A percentile compares a stretch with the other conserved stretches of the same genome.
Evolutionary conservation across 2,329 filamentous ascomycete species (phyloP).

Genomic region (Cladophialophora exuberans): DNA sequence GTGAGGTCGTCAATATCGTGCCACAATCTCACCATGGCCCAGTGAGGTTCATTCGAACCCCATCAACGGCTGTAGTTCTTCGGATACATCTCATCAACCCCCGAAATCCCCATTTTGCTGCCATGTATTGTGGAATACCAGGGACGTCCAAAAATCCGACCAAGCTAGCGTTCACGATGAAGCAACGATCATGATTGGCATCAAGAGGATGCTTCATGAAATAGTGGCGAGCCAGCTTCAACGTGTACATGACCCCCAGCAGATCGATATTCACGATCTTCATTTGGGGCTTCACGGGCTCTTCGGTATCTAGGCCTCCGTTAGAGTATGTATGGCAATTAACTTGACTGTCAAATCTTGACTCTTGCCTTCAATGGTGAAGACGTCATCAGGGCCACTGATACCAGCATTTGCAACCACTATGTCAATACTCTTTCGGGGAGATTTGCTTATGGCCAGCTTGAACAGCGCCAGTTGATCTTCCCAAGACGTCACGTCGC

Average conservation of each 20-base stretch:
- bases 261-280: constrained; percentile 36
- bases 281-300: constrained; percentile 38
- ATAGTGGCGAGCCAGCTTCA: constrained; percentile 37
- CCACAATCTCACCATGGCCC: constrained; percentile 37
- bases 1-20: constrained; percentile 18
- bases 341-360: background rate
- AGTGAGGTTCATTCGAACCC: constrained; percentile 42
- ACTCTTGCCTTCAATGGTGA: constrained; percentile 28
- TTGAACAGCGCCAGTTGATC: constrained; percentile 67
- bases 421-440: constrained; percentile 60
- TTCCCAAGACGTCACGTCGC: constrained; percentile 66
- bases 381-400: constrained; percentile 43
- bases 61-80: constrained; percentile 41
- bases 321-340: constrained; percentile 47
- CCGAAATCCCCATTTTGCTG: constrained; percentile 42
- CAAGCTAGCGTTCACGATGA: constrained; percentile 40
- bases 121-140: constrained; percentile 39
- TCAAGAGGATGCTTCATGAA: constrained; percentile 32
- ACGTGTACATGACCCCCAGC: constrained; percentile 20
- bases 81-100: constrained; percentile 43
- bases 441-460: constrained; percentile 56
- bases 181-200: constrained; percentile 29
- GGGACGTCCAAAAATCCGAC: constrained; percentile 40
- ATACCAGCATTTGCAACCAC: constrained; percentile 71
- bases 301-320: constrained; percentile 18